Evolutionary conservation across 192 early-diverging fungal genomes (phyloP).

Genomic region (Pecoramyces ruminantium): DNA sequence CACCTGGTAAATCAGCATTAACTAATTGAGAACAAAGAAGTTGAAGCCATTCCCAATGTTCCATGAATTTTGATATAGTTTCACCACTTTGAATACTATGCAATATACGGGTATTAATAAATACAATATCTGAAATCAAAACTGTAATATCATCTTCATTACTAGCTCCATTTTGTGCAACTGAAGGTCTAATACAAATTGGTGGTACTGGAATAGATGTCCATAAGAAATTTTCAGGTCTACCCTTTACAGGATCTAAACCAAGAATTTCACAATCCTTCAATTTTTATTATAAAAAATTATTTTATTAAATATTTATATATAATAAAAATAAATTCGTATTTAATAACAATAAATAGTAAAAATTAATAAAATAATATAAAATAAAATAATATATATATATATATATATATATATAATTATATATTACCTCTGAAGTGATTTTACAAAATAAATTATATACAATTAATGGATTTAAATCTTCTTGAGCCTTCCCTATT

Average conservation of each 20-base stretch:
- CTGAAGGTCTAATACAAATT: constrained; percentile 84
- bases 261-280: constrained; percentile 89
- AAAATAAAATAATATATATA: not conserved
- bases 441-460: constrained; percentile 73
- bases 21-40: not conserved
- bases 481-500: constrained; percentile 74
- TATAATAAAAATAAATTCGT: too few relatives aligned
- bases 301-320: too few relatives aligned
- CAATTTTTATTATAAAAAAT: too few relatives aligned
- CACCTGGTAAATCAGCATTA: constrained; percentile 83
- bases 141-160: constrained; percentile 96
- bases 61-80: constrained; percentile 48
- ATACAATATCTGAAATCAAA: constrained; percentile 84
- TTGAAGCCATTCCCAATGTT: constrained; percentile 5
- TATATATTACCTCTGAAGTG: constrained; percentile 44
- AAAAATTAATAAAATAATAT: not conserved
- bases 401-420: not conserved
- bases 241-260: constrained; percentile 60
- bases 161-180: constrained; percentile 83
- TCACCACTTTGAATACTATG: constrained; percentile 43
- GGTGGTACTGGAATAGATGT: constrained; percentile 89
- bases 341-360: too few relatives aligned
- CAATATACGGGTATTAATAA: constrained; percentile 64
- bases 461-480: constrained; percentile 81
- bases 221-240: constrained; percentile 91